These are phyloP conservation scores for Microbotryum intermedium DNA, from an alignment of 1,284 basidiomycete species.

Conservation along the genomic window DNA sequence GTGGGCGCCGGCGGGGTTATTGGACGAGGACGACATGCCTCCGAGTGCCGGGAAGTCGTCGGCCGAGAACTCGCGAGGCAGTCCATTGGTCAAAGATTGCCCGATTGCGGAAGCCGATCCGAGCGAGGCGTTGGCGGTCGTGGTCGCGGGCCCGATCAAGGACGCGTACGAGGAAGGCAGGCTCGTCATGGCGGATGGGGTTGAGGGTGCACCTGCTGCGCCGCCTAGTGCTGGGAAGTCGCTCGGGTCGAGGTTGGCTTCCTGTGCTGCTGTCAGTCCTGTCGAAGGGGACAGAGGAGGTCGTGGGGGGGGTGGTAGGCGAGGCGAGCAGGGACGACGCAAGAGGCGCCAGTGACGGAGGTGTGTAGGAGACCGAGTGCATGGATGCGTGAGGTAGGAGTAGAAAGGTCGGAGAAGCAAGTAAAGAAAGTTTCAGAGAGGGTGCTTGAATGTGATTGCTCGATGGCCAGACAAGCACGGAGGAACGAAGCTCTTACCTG, in stretches of 20 bases:
- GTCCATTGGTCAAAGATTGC: background rate
- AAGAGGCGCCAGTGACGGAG: too few species aligned
- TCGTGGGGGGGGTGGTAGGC: too few species aligned
- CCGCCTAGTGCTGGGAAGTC: constrained; percentile 69
- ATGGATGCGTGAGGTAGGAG: too few species aligned
- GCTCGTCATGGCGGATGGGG: constrained; percentile 11
- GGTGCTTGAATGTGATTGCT: too few species aligned
- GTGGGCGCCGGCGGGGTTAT: background rate
- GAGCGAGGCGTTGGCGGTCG: background rate
- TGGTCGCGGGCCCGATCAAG: constrained; percentile 17
- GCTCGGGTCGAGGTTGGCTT: constrained; percentile 69
- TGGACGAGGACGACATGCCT: constrained; percentile 11
- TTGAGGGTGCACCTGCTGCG: constrained; percentile 39
- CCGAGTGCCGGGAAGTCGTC: constrained; percentile 36
- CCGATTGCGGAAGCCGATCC: constrained; percentile 4
- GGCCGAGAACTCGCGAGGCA: constrained; percentile 19
- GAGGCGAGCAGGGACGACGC: too few species aligned
- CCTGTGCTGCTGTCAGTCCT: constrained; percentile 37
- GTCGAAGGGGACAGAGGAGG: too few species aligned
- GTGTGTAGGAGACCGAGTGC: too few species aligned
- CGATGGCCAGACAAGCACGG: too few species aligned
- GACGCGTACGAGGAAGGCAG: constrained; percentile 32
- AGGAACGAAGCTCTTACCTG: too few species aligned
- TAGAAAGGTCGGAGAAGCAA: too few species aligned
- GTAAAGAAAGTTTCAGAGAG: too few species aligned